phyloP scores from a whole-genome alignment of 352 stramenopile genomes.

The Globisporangium okanoganense region DNA sequence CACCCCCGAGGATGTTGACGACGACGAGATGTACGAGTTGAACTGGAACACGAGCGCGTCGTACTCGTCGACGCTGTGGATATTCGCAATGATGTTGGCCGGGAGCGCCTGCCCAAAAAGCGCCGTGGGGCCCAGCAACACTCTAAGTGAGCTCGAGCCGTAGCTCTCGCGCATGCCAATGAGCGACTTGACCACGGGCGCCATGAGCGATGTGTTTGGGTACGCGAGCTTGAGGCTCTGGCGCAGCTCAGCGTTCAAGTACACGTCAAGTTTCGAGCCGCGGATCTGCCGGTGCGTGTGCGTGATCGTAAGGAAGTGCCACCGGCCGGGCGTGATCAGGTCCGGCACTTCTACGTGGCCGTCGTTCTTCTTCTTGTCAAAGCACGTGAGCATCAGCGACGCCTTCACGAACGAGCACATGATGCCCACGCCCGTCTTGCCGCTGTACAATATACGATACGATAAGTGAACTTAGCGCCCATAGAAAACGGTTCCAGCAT shows the following conservation, averaged over 20 bases:
- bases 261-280: conserved; percentile 80
- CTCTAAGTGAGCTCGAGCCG: conserved; percentile 43
- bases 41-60: conserved; percentile 75
- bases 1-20: conserved; percentile 43
- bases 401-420: conserved; percentile 75
- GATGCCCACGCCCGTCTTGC: conserved; percentile 71
- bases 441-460: conserved; percentile 18
- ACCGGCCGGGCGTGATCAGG: conserved; percentile 57
- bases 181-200: conserved; percentile 72
- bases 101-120: conserved; percentile 58
- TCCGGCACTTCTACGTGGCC: conserved; percentile 71
- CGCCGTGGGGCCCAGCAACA: conserved; percentile 58
- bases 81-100: conserved; percentile 59
- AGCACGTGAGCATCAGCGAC: conserved; percentile 75
- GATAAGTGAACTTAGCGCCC: too few relatives aligned
- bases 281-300: conserved; percentile 84
- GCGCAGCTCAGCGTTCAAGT: conserved; percentile 66
- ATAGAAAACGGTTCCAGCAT: too few relatives aligned
- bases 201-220: conserved; percentile 72
- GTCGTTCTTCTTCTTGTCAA: conserved; percentile 86
- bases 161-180: conserved; percentile 78
- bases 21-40: conserved; percentile 75
- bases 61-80: conserved; percentile 67
- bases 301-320: conserved; percentile 81
- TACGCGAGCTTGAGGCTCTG: conserved; percentile 77